Evolutionary conservation across 305 asterid species (phyloP).

Genomic region (Fraxinus albicans): DNA sequence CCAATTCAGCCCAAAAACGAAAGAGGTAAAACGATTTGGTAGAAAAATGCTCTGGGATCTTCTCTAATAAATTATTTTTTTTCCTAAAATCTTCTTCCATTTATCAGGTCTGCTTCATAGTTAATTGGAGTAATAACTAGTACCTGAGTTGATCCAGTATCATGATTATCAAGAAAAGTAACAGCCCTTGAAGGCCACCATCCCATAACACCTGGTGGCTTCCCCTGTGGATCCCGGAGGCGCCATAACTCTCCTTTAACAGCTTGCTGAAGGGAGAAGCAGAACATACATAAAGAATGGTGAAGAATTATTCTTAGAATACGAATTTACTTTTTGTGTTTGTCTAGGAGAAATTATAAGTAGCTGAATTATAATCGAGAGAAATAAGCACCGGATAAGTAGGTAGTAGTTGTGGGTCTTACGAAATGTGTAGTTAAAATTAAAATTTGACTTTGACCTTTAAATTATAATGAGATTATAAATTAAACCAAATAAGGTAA

Average conservation of each 20-base stretch:
- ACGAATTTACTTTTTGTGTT: not conserved
- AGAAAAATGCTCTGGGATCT: not conserved
- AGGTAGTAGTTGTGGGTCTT: not conserved
- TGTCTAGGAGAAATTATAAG: not conserved
- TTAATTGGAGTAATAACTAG: slow-evolving; percentile 1
- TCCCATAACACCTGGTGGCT: slow-evolving; percentile 94
- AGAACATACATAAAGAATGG: slow-evolving; percentile 8
- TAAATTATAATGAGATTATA: not conserved
- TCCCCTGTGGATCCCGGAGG: slow-evolving; percentile 77
- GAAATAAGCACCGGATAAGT: not conserved
- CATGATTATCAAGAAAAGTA: slow-evolving; percentile 93
- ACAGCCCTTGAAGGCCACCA: slow-evolving; percentile 99
- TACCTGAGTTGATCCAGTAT: slow-evolving; percentile 98
- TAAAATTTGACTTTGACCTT: not conserved
- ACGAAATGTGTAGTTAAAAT: not conserved
- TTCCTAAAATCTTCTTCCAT: not conserved
- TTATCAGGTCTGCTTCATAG: not conserved
- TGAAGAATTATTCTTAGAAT: not conserved
- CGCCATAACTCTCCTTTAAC: slow-evolving; percentile 96
- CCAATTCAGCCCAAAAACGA: not conserved
- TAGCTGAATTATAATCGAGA: not conserved
- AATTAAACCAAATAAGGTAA: not conserved
- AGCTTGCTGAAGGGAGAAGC: slow-evolving; percentile 58
- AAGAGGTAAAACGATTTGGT: not conserved
- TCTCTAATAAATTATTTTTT: not conserved